These are phyloP conservation scores for Suillus subaureus DNA, from an alignment of 768 basidiomycete species.

Conservation along the genomic window DNA sequence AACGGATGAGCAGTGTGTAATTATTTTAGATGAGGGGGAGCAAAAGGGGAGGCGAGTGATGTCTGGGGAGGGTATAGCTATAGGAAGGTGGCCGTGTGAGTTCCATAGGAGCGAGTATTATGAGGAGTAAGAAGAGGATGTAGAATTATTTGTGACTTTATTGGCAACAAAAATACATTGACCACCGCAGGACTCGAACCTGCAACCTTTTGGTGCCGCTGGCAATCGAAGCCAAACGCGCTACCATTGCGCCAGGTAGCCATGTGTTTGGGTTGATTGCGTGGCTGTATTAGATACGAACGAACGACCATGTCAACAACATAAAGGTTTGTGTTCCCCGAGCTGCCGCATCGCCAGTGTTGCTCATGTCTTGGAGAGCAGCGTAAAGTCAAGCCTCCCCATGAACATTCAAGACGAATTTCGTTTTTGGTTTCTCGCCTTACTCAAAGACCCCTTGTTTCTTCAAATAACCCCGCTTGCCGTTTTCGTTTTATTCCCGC, in stretches of 20 bases:
- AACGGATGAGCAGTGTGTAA: constrained; percentile 56
- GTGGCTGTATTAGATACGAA: not conserved
- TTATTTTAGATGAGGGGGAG: constrained; percentile 40
- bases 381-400: constrained; percentile 33
- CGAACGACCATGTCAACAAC: not conserved
- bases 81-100: constrained; percentile 64
- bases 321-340: constrained; percentile 8
- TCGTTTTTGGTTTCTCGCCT: constrained; percentile 40
- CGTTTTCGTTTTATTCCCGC: constrained; percentile 49
- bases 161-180: constrained; percentile 40
- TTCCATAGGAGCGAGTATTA: constrained; percentile 43
- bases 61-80: constrained; percentile 52
- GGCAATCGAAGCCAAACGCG: constrained; percentile 91
- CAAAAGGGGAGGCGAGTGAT: constrained; percentile 35
- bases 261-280: constrained; percentile 42
- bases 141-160: constrained; percentile 2
- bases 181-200: constrained; percentile 96
- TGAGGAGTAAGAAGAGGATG: constrained; percentile 6
- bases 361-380: constrained; percentile 30
- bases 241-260: constrained; percentile 93
- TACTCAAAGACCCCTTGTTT: constrained; percentile 43
- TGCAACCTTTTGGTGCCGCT: constrained; percentile 90
- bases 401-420: constrained; percentile 48
- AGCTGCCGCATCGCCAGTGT: constrained; percentile 16
- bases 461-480: constrained; percentile 61